Evolutionary conservation across 768 basidiomycete species (phyloP), one percentile per base, ranked within the genome.

Genomic region (Suillus placidus): DNA sequence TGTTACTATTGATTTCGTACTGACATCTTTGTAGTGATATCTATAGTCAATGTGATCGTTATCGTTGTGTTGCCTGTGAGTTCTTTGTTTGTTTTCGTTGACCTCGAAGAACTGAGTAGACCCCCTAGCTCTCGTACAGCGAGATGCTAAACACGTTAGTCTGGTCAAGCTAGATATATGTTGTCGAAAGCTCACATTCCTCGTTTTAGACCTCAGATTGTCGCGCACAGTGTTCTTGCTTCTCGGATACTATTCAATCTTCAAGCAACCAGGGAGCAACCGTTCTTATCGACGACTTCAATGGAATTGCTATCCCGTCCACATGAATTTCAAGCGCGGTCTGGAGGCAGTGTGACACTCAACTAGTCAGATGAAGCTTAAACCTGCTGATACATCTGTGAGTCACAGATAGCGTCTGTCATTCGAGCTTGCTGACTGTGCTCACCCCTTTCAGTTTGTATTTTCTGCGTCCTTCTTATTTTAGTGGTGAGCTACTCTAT

Each of bases 181-280:
- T 5, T 18, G 4, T 20, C 9, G 30, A 10, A 20, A 14, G 30
- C 40, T 61, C 40, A 61, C 42, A 23, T n/a, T 14, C 37, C 20
- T 51, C 20, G 14, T 40, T 40, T 34, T 5, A 63, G 62, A 38
- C 54, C 37, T 23, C 62, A 63, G n/a, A 42, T 63, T 2, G 62
- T 63, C 40, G 32, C 55, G 6, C 62, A 63, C 37, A 63, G 51
- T 35, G 62, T 63, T 35, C 35, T 63, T 51, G 54, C 62, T 55
- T 63, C 62, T 32, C 62, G 62, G 13, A 63, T 38, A 23, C 32
- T 63, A 9, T 57, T 63, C 51, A 63, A 63, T 54, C 51, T 63
- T 55, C 62, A 55, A 26, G 30, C 14, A n/a, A 57, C 14, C 37
- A 52, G 7, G 3, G 51, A 51, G 6, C 5, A 5, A 26, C 49